Conservation (phyloP, 2,329 filamentous ascomycete species). For the Penicillium sp. region DNA sequence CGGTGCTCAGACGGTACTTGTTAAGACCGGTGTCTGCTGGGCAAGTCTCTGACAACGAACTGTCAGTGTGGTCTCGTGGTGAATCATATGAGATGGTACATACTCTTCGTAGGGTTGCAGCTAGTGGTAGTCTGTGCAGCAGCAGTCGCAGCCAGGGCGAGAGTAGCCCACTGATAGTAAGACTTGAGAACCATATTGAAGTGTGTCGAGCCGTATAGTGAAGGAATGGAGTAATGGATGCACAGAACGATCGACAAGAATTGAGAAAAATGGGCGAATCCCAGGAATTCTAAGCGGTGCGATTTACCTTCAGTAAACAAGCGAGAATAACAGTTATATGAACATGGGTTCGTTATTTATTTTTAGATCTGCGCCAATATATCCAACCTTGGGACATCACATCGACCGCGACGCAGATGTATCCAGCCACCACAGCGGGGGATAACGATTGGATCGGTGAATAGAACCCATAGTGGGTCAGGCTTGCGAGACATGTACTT, state of each 20-base stretch:
- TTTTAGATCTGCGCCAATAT: background rate
- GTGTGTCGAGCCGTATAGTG: background rate
- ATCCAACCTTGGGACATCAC: constrained; percentile 1
- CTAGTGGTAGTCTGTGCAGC: constrained; percentile 70
- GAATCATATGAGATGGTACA: background rate
- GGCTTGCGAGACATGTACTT: background rate
- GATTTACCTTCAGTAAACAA: background rate
- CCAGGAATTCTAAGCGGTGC: background rate
- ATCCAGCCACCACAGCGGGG: background rate
- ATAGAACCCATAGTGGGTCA: background rate
- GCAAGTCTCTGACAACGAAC: constrained; percentile 50
- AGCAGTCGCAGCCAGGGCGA: constrained; percentile 25
- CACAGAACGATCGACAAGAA: background rate
- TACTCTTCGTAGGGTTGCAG: constrained; percentile 63
- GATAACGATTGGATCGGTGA: background rate
- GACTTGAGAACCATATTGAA: constrained; percentile 21
- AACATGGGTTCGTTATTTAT: background rate
- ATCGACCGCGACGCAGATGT: background rate
- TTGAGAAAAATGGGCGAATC: background rate
- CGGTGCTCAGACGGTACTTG: constrained; percentile 27
- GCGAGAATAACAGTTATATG: background rate
- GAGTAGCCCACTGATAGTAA: constrained; percentile 28
- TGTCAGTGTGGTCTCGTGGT: background rate
- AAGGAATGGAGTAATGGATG: background rate
- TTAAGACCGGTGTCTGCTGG: constrained; percentile 69